Base-by-base conservation (phyloP, 2,329 filamentous ascomycete genomes). In the Chaetomiaceae sp. region DNA sequence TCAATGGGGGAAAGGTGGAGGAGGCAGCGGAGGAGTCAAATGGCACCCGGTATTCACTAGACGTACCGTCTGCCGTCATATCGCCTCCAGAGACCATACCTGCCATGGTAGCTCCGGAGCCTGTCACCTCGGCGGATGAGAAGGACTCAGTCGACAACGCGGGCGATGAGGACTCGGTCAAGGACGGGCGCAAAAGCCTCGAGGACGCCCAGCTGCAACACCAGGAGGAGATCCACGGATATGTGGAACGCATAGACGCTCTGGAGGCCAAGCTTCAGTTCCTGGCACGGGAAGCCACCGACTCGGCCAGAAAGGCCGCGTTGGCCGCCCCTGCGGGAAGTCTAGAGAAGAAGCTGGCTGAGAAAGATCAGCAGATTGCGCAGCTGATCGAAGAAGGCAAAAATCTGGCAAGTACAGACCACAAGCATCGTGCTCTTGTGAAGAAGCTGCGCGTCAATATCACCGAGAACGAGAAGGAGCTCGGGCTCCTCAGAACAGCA, bases 341-440 rank as follows among this genome's bases (percentile, higher is more conserved):
- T 46, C 47, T 73, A 2, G 86, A 95, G 54, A 87, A 84, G 63
- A 89, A 86, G 60, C 65, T 97, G 12, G 86, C 88, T 1, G 89
- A 95, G 59, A 95, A 89, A 61, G 90, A 97, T 58, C 83, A 91
- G 57, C 87, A 87, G 62, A 94, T 97, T 58, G 88, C 90, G 3
- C 70, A 90, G 38, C 71, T 98, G 11, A 86, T 98, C 74, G 84
- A 95, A 57, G 93, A 98, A 68, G 93, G 94, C 0, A 86, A 93
- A 58, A 89, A 85, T 55, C 74, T 97, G 8, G 90, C 88, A 1
- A 86, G 84, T 57, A 86, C 79, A 0, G 93, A 98, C 63, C 79
- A 96, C 65, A 88, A 89, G 60, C 83, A 94, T 53, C 75, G 91
- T 50, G 79, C 79, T 6, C 83, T 84, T 4, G 86, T 97, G 58